Evolutionary conservation across 2,329 filamentous ascomycete genomes (phyloP).

Genomic region (Cylindrodendrum hubeiense): DNA sequence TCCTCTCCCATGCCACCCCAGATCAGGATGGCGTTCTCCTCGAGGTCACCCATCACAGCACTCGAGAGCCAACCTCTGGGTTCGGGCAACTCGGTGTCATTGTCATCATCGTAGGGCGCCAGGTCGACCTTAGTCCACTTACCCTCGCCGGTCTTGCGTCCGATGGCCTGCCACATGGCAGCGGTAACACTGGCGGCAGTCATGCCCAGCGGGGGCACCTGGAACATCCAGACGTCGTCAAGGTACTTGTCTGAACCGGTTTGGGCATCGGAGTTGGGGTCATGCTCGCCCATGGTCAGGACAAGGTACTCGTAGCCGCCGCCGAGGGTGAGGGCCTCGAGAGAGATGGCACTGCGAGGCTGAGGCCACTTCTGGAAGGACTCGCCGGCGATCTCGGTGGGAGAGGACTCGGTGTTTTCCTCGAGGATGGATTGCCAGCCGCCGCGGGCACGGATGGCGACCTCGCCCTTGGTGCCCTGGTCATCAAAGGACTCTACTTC

Average conservation of each 20-base stretch:
- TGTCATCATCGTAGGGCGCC: slow-evolving; percentile 65
- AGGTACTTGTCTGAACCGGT: slow-evolving; percentile 66
- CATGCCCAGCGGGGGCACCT: slow-evolving; percentile 67
- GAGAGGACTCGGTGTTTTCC: slow-evolving; percentile 48
- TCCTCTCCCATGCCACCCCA: slow-evolving; percentile 70
- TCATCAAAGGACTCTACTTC: slow-evolving; percentile 69
- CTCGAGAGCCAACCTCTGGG: slow-evolving; percentile 70
- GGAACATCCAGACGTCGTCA: slow-evolving; percentile 74
- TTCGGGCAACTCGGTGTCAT: slow-evolving; percentile 61
- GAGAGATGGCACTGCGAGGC: slow-evolving; percentile 64
- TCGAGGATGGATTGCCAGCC: slow-evolving; percentile 67
- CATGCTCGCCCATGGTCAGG: slow-evolving; percentile 70
- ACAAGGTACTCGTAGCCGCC: slow-evolving; percentile 73
- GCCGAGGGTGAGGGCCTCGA: slow-evolving; percentile 69
- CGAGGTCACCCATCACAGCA: slow-evolving; percentile 68
- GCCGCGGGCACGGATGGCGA: slow-evolving; percentile 62
- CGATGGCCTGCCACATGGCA: slow-evolving; percentile 65
- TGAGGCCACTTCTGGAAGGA: slow-evolving; percentile 61
- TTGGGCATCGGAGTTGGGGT: slow-evolving; percentile 62
- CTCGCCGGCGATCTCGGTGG: slow-evolving; percentile 52
- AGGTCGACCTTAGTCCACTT: slow-evolving; percentile 65
- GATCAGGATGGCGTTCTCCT: slow-evolving; percentile 69
- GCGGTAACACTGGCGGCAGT: slow-evolving; percentile 67
- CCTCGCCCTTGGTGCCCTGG: slow-evolving; percentile 60
- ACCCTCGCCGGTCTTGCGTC: slow-evolving; percentile 68